These are phyloP conservation scores for Hericium erinaceus DNA, from an alignment of 768 basidiomycete species.

Conservation along the genomic window DNA sequence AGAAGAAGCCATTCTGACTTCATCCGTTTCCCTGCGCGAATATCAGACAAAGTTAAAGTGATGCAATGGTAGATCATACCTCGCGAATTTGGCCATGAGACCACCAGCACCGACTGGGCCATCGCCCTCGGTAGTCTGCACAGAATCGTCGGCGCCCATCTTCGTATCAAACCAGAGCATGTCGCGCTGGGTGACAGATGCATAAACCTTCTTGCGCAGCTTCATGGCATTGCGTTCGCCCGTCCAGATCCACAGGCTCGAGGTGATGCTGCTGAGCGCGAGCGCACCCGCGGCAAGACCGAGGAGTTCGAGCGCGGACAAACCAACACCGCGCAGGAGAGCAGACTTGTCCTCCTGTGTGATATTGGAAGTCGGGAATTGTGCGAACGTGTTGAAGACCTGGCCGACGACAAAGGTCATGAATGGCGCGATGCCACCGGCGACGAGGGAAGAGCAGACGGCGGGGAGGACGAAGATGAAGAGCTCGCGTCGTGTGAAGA, in stretches of 20 bases:
- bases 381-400: slow-evolving; percentile 64
- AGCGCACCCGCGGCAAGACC: slow-evolving; percentile 59
- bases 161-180: slow-evolving; percentile 91
- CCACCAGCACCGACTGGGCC: slow-evolving; percentile 75
- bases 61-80: slow-evolving; percentile 31
- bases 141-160: slow-evolving; percentile 48
- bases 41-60: neutral
- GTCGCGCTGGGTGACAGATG: slow-evolving; percentile 53
- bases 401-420: slow-evolving; percentile 80
- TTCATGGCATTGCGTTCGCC: slow-evolving; percentile 73
- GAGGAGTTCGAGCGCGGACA: slow-evolving; percentile 57
- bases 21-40: slow-evolving; percentile 77
- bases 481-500: slow-evolving; percentile 48
- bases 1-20: slow-evolving; percentile 79
- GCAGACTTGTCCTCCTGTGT: slow-evolving; percentile 35
- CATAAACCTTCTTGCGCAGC: slow-evolving; percentile 61
- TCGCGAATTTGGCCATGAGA: slow-evolving; percentile 87
- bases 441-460: slow-evolving; percentile 45
- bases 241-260: slow-evolving; percentile 77
- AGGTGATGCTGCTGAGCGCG: slow-evolving; percentile 63
- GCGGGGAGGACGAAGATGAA: slow-evolving; percentile 57
- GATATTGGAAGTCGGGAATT: slow-evolving; percentile 37
- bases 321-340: slow-evolving; percentile 48
- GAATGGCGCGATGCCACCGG: slow-evolving; percentile 71
- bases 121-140: slow-evolving; percentile 28